phyloP scores from a whole-genome alignment of 1,284 basidiomycete species.

The Malassezia yamatoensis region DNA sequence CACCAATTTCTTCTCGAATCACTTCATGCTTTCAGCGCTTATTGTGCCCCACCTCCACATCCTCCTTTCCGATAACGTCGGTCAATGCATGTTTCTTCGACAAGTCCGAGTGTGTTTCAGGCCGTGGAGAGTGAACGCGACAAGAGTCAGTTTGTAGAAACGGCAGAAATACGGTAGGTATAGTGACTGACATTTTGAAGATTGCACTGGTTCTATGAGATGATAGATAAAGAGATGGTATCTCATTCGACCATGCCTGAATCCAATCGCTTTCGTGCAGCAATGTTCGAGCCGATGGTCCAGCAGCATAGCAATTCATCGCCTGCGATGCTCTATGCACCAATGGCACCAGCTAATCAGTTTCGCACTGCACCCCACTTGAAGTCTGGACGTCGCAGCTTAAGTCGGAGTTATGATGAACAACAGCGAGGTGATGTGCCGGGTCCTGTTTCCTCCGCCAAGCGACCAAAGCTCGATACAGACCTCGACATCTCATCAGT shows the following conservation, averaged over 20 bases:
- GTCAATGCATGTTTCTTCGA: not conserved
- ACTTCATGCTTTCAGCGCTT: not conserved
- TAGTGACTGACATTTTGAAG: not conserved
- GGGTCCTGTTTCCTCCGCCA: no score
- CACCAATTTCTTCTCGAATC: no score
- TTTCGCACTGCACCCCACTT: no score
- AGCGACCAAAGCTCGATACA: no score
- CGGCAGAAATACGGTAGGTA: slow-evolving; percentile 15
- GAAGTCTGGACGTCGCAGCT: no score
- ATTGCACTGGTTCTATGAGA: slow-evolving; percentile 15
- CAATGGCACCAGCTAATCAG: no score
- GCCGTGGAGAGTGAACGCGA: not conserved
- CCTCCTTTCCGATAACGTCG: no score
- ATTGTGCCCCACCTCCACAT: not conserved
- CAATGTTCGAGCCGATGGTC: not conserved
- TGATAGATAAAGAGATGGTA: slow-evolving; percentile 2
- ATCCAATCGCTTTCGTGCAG: not conserved
- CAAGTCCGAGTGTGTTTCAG: not conserved
- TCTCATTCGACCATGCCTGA: not conserved
- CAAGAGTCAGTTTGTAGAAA: slow-evolving; percentile 6
- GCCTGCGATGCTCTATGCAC: not conserved
- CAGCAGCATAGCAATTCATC: not conserved
- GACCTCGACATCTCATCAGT: not conserved
- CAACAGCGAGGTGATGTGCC: no score
- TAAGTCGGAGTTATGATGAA: no score